Conservation (phyloP, 495 filamentous ascomycete genomes). For the Penicillium manginii region DNA sequence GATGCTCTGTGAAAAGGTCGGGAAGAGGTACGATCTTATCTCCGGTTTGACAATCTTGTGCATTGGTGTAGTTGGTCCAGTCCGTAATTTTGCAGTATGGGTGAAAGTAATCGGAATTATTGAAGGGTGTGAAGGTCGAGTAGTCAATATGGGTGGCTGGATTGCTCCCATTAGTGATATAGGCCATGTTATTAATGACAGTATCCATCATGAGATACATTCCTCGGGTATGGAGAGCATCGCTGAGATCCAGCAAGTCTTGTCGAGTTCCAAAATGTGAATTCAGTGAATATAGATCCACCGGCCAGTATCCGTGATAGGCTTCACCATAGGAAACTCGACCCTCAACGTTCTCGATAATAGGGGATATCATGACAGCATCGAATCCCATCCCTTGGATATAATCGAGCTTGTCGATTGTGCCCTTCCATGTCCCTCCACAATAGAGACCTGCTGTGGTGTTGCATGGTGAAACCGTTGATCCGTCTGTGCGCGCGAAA, state of each 20-base stretch:
- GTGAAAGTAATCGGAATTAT: conserved; percentile 66
- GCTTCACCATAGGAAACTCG: conserved; percentile 54
- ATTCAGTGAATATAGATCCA: conserved; percentile 68
- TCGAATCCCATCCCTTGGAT: conserved; percentile 81
- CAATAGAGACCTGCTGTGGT: conserved; percentile 61
- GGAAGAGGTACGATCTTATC: conserved; percentile 63
- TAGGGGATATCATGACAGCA: conserved; percentile 81
- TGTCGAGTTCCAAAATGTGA: conserved; percentile 65
- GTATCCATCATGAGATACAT: conserved; percentile 81
- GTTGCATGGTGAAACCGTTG: conserved; percentile 52
- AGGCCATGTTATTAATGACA: conserved; percentile 77
- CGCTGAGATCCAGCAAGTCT: conserved; percentile 65
- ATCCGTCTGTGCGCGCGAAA: conserved; percentile 70
- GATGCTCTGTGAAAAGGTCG: conserved; percentile 69
- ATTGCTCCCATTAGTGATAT: conserved; percentile 46
- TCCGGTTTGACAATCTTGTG: conserved; percentile 63
- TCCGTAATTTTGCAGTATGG: conserved; percentile 63
- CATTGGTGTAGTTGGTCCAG: conserved; percentile 59
- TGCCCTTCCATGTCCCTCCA: conserved; percentile 75
- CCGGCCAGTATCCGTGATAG: conserved; percentile 79
- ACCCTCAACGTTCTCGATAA: conserved; percentile 63
- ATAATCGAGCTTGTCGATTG: conserved; percentile 60
- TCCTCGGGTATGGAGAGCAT: conserved; percentile 60
- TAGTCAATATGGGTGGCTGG: conserved; percentile 65
- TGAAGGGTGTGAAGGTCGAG: conserved; percentile 65